Evolutionary conservation across 2,329 filamentous ascomycete species (phyloP), one percentile per base, ranked within the genome.

Genomic region (Colletotrichum endophyticum): DNA sequence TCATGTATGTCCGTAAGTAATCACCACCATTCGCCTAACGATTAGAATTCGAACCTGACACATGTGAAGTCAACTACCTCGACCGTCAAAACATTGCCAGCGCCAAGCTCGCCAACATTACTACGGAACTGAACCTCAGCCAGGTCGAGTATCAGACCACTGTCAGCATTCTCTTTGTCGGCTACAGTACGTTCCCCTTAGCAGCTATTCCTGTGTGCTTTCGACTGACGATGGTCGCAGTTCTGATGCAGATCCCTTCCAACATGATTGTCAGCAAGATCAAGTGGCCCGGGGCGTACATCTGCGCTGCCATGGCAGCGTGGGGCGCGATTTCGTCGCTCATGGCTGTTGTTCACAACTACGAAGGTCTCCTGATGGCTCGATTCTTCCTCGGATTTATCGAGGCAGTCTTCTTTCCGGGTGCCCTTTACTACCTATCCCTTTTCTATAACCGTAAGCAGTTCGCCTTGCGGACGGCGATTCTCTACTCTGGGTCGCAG

Each of bases 331-430:
- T 82, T 25, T 81, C 79, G 4, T 72, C 78, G 1, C 70, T 75
- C 15, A 91, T 88, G n/a, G 88, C 88, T 1, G 86, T 84, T 2
- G 87, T 87, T 2, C 83, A 89, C 30, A 87, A 79, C 63, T 89
- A 86, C 76, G 85, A 84, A 8, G 86, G 88, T 6, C 75, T 78
- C 8, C 64, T 81, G 59, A 70, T 79, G 44, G 72, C 71, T 4
- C 78, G 78, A 1, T 76, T 78, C 70, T 77, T 78, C 30, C 59
- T 79, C 5, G 78, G 76, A 4, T 76, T 79, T 22, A 67, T 78
- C 15, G 78, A 79, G 66, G 77, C 76, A 3, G 57, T 75, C 63
- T 70, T 78, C 71, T 91, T 91, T 79, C 87, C 87, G 0, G 87
- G 86, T 0, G 84, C 83, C 1, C 80, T 87, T 2, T 87, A 84